Evolutionary conservation across 2,329 filamentous ascomycete genomes (phyloP), one percentile per base, ranked within the genome.

Genomic region (Arachnopeziza araneosa): DNA sequence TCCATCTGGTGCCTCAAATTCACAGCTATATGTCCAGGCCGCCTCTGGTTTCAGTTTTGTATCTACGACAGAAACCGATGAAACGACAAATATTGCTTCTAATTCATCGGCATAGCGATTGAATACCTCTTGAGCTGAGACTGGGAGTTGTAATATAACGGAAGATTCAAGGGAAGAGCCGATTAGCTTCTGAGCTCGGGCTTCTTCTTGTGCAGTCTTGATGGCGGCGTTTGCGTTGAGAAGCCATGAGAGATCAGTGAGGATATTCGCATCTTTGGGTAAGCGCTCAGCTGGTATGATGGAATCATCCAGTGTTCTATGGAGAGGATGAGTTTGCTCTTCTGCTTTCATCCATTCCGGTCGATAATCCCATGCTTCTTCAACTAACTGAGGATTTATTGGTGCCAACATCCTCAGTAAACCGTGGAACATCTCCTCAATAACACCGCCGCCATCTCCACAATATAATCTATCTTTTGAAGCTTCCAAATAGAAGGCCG

Each of bases 381-480:
- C 90, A 0, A 97, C 88, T 3, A 98, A 81, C 49, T 93, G 74
- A 0, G 93, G 93, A 10, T 88, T 89, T 58, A 96, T 83, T 1
- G 93, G 92, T 1, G 84, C 87, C 30, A 98, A 79, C 81, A 96
- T 91, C 57, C 87, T 83, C 63, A 93, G 77, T 21, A 97, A 78
- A 44, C 91, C 85, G 6, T 84, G 76, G 62, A 93, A 86, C 58
- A 97, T 83, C 26, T 83, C 79, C 65, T 84, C 81, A 54, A 90
- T 75, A 4, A 83, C 79, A 53, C 89, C 88, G 17, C 83, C 80
- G 17, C 83, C 83, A 62, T 87, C 83, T 30, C 89, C 90, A 52
- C 93, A 95, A 77, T 99, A 99, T 1, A 98, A 79, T 2, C 91
- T 82, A 70, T 99, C 95, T 75, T 99, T 99, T 68, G 93, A 80